Percentiles rank a stretch among this genome's conserved stretches.
phyloP scores from a whole-genome alignment of 2,329 filamentous ascomycete species.

The Pseudocercospora crystallina region DNA sequence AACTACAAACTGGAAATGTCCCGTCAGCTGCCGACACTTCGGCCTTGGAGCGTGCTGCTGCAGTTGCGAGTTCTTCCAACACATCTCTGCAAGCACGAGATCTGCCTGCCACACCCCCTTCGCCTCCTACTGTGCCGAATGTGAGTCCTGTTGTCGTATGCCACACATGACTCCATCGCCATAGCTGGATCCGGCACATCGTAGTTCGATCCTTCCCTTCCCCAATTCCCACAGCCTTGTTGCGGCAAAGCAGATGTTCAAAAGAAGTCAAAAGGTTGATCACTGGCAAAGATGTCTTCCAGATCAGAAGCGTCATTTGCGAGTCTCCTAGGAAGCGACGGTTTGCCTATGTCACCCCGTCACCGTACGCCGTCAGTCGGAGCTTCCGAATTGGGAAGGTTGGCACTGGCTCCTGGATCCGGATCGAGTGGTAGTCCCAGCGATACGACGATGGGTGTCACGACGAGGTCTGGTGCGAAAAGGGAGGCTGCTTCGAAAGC shows the following conservation, averaged over 20 bases:
- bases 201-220: background rate
- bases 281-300: slow-evolving; percentile 11
- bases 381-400: slow-evolving; percentile 21
- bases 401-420: slow-evolving; percentile 8
- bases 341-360: slow-evolving; percentile 19
- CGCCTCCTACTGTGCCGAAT: no score
- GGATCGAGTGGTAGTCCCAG: background rate
- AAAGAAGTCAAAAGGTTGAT: slow-evolving; percentile 5
- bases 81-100: background rate
- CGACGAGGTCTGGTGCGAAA: slow-evolving; percentile 17
- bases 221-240: slow-evolving; percentile 4
- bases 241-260: slow-evolving; percentile 16
- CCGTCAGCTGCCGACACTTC: slow-evolving; percentile 22
- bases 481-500: slow-evolving; percentile 11
- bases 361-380: slow-evolving; percentile 16
- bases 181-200: slow-evolving; percentile 3
- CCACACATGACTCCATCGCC: background rate
- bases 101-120: no score
- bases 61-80: slow-evolving; percentile 2
- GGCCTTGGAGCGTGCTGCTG: slow-evolving; percentile 6
- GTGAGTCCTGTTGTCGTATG: no score
- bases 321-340: slow-evolving; percentile 11
- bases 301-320: slow-evolving; percentile 10
- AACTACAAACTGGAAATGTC: background rate
- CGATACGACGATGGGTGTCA: slow-evolving; percentile 18